Evolutionary conservation across 2,329 filamentous ascomycete species (phyloP).

Genomic region (Diaporthe vexans): DNA sequence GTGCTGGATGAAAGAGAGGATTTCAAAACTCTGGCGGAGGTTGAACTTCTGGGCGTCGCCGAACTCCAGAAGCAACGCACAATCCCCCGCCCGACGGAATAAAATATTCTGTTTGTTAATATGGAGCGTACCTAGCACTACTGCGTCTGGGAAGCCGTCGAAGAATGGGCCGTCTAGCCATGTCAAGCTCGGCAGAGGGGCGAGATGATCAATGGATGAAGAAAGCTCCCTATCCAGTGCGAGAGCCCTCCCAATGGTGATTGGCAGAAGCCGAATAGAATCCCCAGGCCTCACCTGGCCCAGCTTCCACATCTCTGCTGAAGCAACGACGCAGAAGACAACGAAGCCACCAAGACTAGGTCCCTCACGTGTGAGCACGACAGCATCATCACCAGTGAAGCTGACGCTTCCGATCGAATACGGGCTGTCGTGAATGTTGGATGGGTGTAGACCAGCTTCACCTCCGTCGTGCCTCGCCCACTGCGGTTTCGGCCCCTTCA

Average conservation of each 20-base stretch:
- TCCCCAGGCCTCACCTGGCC: slow-evolving; percentile 9
- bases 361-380: background rate
- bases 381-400: slow-evolving; percentile 9
- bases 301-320: slow-evolving; percentile 15
- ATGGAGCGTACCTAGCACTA: background rate
- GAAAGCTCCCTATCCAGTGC: background rate
- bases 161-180: background rate
- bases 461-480: slow-evolving; percentile 1
- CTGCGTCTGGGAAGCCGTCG: background rate
- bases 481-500: background rate
- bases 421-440: slow-evolving; percentile 19
- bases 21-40: slow-evolving; percentile 10
- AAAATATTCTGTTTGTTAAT: background rate
- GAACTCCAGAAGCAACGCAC: background rate
- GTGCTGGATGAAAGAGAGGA: slow-evolving; percentile 1
- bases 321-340: slow-evolving; percentile 3
- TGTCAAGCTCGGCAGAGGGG: background rate
- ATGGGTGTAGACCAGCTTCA: slow-evolving; percentile 7
- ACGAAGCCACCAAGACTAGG: slow-evolving; percentile 10
- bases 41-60: background rate
- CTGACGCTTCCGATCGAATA: slow-evolving; percentile 16
- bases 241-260: background rate
- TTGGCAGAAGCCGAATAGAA: background rate
- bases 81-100: background rate
- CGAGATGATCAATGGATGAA: background rate